Conservation (phyloP, 2,329 filamentous ascomycete species). For the Thielaviopsis populi region DNA sequence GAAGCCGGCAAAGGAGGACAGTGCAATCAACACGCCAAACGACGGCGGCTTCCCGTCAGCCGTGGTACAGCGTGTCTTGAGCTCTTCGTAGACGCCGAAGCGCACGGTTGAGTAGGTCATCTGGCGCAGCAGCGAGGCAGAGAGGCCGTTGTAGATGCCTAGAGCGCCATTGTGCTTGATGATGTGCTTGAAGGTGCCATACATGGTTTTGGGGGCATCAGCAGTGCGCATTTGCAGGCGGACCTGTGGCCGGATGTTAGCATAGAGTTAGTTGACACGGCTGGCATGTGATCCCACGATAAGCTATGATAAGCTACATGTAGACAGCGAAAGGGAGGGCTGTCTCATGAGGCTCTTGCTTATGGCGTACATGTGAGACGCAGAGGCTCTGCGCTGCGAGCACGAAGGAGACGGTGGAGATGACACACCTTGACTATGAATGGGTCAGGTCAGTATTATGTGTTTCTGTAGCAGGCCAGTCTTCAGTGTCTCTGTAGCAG, state of each 20-base stretch:
- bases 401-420: background rate
- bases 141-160: slow-evolving; percentile 82
- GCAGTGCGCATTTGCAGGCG: slow-evolving; percentile 71
- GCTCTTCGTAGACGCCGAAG: slow-evolving; percentile 90
- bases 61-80: slow-evolving; percentile 54
- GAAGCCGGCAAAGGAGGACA: slow-evolving; percentile 73
- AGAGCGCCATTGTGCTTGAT: slow-evolving; percentile 57
- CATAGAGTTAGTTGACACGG: background rate
- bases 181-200: slow-evolving; percentile 73
- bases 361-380: background rate
- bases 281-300: slow-evolving; percentile 7
- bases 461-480: background rate
- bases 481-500: background rate
- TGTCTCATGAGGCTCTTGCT: slow-evolving; percentile 11
- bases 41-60: slow-evolving; percentile 38
- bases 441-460: slow-evolving; percentile 4
- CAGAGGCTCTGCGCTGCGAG: background rate
- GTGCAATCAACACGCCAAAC: slow-evolving; percentile 62
- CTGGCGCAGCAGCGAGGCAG: slow-evolving; percentile 83
- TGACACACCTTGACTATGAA: slow-evolving; percentile 36
- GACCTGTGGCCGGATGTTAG: slow-evolving; percentile 39
- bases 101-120: slow-evolving; percentile 92
- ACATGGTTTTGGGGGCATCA: slow-evolving; percentile 65
- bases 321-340: slow-evolving; percentile 4
- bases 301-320: background rate